Conservation (phyloP, 2,329 filamentous ascomycete species). For the Orbilia brochopaga region DNA sequence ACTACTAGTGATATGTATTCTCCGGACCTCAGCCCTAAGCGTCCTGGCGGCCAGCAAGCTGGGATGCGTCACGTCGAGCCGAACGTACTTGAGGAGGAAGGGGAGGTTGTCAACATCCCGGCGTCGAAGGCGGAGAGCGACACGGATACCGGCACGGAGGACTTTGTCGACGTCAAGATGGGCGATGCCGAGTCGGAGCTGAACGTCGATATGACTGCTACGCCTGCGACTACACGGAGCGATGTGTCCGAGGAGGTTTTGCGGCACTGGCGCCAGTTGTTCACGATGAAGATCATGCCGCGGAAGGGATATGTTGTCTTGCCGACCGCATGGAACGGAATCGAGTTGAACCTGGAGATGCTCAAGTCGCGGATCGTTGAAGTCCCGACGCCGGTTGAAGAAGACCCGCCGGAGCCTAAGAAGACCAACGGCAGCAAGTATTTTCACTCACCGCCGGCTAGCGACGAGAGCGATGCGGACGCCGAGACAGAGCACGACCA, state of each 20-base stretch:
- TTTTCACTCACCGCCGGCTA: conserved; percentile 47
- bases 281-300: conserved; percentile 73
- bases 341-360: conserved; percentile 59
- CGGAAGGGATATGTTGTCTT: conserved; percentile 65
- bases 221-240: conserved; percentile 52
- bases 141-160: conserved; percentile 76
- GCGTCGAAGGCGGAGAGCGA: conserved; percentile 53
- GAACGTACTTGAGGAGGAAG: conserved; percentile 47
- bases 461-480: conserved; percentile 56
- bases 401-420: conserved; percentile 28
- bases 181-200: conserved; percentile 64
- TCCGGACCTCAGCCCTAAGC: conserved; percentile 39
- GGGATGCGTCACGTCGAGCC: conserved; percentile 27
- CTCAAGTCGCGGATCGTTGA: conserved; percentile 44
- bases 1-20: conserved; percentile 53
- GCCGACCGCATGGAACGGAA: conserved; percentile 71
- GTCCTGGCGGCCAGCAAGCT: conserved; percentile 29
- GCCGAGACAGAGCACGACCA: conserved; percentile 62
- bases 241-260: conserved; percentile 55
- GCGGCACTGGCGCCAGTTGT: conserved; percentile 64
- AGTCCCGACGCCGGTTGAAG: conserved; percentile 41
- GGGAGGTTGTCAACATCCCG: conserved; percentile 53
- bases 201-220: conserved; percentile 45
- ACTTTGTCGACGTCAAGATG: conserved; percentile 89
- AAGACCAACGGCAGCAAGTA: conserved; percentile 38